Evolutionary conservation across 305 asterid genomes (phyloP).

Genomic region (Petunia hybrid): DNA sequence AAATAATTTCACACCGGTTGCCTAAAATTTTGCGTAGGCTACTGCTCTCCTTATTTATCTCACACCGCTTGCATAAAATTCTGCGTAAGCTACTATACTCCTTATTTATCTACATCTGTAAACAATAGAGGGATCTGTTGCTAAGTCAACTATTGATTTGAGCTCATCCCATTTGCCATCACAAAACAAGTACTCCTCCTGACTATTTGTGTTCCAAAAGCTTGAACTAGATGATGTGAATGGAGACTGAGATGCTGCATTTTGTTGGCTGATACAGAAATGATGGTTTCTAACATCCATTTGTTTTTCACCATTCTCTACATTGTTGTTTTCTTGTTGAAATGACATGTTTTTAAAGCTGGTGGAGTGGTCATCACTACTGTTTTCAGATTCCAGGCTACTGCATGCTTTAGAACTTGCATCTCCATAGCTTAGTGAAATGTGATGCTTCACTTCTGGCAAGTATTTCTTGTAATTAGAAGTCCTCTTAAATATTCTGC

Average conservation of each 20-base stretch:
- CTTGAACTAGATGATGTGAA: constrained; percentile 28
- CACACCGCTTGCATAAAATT: background rate
- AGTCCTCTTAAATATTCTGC: constrained; percentile 51
- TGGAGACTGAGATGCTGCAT: constrained; percentile 19
- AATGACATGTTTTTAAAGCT: background rate
- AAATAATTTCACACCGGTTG: too few relatives aligned
- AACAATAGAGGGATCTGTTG: constrained; percentile 12
- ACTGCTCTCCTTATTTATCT: too few relatives aligned
- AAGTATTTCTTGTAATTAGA: constrained; percentile 38
- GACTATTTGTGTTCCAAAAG: constrained; percentile 22
- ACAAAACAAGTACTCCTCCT: constrained; percentile 4
- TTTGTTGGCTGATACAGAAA: background rate
- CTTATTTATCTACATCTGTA: background rate
- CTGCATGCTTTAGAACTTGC: constrained; percentile 44
- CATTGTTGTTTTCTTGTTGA: constrained; percentile 13
- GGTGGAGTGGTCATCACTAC: background rate
- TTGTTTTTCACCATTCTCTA: background rate
- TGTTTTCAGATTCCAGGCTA: constrained; percentile 36
- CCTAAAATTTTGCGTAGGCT: too few relatives aligned
- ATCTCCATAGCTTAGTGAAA: constrained; percentile 22
- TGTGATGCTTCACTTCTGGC: constrained; percentile 40
- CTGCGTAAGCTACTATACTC: background rate
- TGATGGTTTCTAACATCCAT: background rate
- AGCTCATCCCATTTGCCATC: constrained; percentile 40
- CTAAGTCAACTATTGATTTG: constrained; percentile 33